Base-by-base conservation (phyloP, 768 basidiomycete species). In the Nevesoporus exiguus region DNA sequence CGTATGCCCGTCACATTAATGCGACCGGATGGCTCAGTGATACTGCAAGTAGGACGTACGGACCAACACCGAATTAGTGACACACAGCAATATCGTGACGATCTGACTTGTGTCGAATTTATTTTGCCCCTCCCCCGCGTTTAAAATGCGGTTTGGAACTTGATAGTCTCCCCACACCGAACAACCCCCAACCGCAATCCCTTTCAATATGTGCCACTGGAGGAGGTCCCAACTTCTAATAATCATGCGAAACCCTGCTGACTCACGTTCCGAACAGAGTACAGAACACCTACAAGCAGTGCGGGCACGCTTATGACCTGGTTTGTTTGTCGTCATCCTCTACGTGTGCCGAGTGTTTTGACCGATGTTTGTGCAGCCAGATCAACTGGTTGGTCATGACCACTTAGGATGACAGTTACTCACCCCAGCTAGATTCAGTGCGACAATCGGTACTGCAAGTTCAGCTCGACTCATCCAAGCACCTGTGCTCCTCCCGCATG, bases 371-470 rank as follows among this genome's bases (percentile, higher is more conserved):
- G 47, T 49, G 40, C 62, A 87, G 85, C 80, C 81, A 47, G 83
- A 87, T 62, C 73, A 82, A 65, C 71, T 82, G 77, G 86, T 86
- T 56, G 55, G 73, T 57, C 41, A 34, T 46, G 51, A 43, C 56
- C 47, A 44, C 40, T 47, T 29, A 42, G 21, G 7, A 42, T 8
- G 53, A 33, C 44, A 22, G 33, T 49, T 52, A 30, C 64, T 64
- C 56, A 61, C 58, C 54, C 55, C 47, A 47, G 47, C 52, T 66
- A 89, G 87, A 79, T 87, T 49, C 77, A 78, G 59, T 90, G 88
- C 70, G 82, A 80, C 47, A 76, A 84, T 65, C 74, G 73, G 31
- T 75, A 68, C 64, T 90, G 88, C 80, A 88, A 78, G 68, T 90
- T 90, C 74, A 89, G 88, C 61, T 72, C 78, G 10, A 69, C 69